phyloP scores from a whole-genome alignment of 352 stramenopile species.

The Globisporangium spiculum region DNA sequence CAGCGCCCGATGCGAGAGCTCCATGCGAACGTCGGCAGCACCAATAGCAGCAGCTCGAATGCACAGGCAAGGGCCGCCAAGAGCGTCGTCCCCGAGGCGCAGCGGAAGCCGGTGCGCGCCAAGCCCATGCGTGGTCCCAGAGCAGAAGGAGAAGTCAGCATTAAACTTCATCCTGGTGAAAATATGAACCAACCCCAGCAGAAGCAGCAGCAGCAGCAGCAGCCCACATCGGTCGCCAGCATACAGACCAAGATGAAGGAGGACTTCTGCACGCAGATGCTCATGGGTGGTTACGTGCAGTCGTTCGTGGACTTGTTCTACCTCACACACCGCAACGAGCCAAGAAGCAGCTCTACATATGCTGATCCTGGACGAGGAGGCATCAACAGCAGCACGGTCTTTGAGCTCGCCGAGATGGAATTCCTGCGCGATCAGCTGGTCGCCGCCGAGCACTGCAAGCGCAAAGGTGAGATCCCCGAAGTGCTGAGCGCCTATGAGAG shows the following conservation, averaged over 20 bases:
- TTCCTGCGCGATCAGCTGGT: slow-evolving; percentile 89
- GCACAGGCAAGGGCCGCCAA: not conserved
- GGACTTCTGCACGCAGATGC: slow-evolving; percentile 82
- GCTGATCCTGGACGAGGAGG: not conserved
- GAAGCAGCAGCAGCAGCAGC: slow-evolving; percentile 3
- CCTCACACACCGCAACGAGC: slow-evolving; percentile 82
- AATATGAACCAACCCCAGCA: slow-evolving; percentile 1
- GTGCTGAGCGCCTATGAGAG: slow-evolving; percentile 55
- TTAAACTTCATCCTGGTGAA: slow-evolving; percentile 3
- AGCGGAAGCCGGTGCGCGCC: slow-evolving; percentile 48
- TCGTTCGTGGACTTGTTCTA: slow-evolving; percentile 95
- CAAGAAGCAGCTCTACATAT: not conserved
- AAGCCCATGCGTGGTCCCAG: slow-evolving; percentile 58
- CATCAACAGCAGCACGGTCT: slow-evolving; percentile 12
- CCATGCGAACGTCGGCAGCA: not conserved
- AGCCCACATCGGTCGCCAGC: not conserved
- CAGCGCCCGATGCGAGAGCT: not conserved
- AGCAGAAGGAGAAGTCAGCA: slow-evolving; percentile 2
- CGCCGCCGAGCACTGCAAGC: slow-evolving; percentile 84
- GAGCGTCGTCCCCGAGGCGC: slow-evolving; percentile 34
- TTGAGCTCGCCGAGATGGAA: slow-evolving; percentile 54
- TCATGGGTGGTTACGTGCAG: slow-evolving; percentile 89
- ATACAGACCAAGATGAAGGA: slow-evolving; percentile 66
- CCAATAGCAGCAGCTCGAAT: not conserved
- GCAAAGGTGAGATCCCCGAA: slow-evolving; percentile 73